Evolutionary conservation across 495 filamentous ascomycete genomes (phyloP).

Genomic region (Thermothielavioides terrestris): DNA sequence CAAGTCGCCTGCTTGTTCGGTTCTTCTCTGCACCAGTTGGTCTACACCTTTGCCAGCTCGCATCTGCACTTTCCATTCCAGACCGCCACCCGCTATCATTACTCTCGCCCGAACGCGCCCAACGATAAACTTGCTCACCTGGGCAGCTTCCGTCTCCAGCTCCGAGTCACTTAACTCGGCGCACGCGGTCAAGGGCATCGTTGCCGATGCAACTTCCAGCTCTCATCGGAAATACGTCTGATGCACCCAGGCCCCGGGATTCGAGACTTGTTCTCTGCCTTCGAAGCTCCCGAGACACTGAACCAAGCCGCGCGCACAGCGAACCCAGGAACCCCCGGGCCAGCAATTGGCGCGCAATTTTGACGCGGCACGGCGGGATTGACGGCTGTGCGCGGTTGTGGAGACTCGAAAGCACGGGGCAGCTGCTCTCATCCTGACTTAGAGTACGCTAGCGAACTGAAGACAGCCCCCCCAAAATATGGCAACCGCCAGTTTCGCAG

Average conservation of each 20-base stretch:
- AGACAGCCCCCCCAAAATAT: conserved; percentile 8
- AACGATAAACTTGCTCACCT: not conserved
- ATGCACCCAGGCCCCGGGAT: not conserved
- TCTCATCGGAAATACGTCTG: not conserved
- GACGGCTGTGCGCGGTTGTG: conserved; percentile 7
- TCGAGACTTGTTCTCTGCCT: not conserved
- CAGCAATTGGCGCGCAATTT: not conserved
- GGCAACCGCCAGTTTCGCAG: conserved; percentile 8
- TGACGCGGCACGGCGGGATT: not conserved
- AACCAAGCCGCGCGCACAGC: not conserved
- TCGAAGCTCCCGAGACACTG: not conserved
- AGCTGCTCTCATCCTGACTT: no score
- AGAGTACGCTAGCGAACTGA: no score
- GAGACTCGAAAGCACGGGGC: conserved; percentile 1
- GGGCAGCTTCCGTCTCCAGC: not conserved
- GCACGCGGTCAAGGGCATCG: not conserved
- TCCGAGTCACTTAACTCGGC: not conserved
- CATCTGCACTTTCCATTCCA: no score
- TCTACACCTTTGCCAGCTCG: no score
- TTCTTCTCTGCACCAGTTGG: no score
- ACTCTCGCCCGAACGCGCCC: conserved; percentile 3
- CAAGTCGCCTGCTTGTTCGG: no score
- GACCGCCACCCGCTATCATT: no score
- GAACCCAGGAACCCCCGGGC: not conserved
- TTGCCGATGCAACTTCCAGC: not conserved